Evolutionary conservation across 495 filamentous ascomycete genomes (phyloP), one percentile per base, ranked within the genome.

Genomic region (Penicillium bovifimosum): DNA sequence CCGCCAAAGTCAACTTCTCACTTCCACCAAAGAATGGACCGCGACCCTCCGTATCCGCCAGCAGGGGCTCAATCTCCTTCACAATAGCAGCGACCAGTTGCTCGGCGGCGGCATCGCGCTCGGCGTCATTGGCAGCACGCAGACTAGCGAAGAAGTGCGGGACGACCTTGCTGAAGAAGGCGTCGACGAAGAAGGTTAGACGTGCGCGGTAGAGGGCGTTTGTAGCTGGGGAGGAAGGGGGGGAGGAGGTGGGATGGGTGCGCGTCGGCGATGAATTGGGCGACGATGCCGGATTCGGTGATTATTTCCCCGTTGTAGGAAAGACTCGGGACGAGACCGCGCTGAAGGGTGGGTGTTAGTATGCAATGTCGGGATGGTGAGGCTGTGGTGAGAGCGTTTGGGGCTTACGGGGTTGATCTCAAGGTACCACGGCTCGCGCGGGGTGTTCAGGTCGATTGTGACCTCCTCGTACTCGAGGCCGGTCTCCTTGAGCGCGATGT

Each of bases 11-110:
- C 31, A 92, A 58, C 61, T 79, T 84, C 44, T 84, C 73, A 48
- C 82, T 85, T 0, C 90, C 90, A n/a, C 84, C 85, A 70, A 93
- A 96, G 72, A 86, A 95, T 0, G 89, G 90, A 0, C 62, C 76
- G 6, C 84, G 85, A 28, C 82, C 80, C 7, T 68, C 65, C 0
- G 48, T 55, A 6, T 54, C 50, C 20, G 54, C 60, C 20, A 96
- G 68, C 26, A 87, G 63, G 2, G 87, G 86, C 69, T 88, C 87
- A 46, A 96, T 69, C 58, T 95, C 87, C 68, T 86, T 90, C 43
- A 80, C 76, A 14, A 87, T 64, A 4, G 71, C 72, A 9, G 73
- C 76, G 5, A 86, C 66, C 27, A 77, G 47, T 24, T 62, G 60
- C 43, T 67, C 52, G 1, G 57, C 65, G 0, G 66, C 51, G 18